Evolutionary conservation across 495 filamentous ascomycete species (phyloP).

Genomic region (Aspergillus incahuasiensis): DNA sequence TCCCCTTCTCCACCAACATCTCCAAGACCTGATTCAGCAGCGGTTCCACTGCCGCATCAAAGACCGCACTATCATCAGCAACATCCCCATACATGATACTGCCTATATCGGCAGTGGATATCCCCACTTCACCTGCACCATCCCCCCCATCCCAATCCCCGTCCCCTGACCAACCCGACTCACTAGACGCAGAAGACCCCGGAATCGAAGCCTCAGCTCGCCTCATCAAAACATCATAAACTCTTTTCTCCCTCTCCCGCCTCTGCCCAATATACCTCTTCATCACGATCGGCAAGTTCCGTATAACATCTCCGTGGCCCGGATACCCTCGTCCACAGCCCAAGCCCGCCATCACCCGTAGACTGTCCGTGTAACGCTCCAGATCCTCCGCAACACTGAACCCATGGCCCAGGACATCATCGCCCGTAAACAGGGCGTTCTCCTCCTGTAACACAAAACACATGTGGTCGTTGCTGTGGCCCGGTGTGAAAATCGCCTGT

Average conservation of each 20-base stretch:
- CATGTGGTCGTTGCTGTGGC: slow-evolving; percentile 43
- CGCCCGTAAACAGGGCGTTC: slow-evolving; percentile 78
- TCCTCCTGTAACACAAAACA: slow-evolving; percentile 51
- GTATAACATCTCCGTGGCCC: slow-evolving; percentile 7
- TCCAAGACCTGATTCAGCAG: neutral
- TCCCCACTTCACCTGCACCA: neutral
- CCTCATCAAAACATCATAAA: neutral
- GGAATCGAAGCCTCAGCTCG: too few species aligned
- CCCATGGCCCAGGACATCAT: slow-evolving; percentile 54
- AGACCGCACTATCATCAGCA: neutral
- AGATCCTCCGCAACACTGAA: slow-evolving; percentile 1
- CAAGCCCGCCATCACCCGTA: neutral
- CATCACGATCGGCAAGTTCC: neutral
- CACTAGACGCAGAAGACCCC: too few species aligned
- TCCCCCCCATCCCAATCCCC: neutral
- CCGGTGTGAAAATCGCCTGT: slow-evolving; percentile 35
- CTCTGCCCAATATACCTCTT: neutral
- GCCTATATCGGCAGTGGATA: neutral
- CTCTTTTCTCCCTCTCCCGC: neutral
- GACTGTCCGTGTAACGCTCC: slow-evolving; percentile 3
- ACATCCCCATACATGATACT: neutral
- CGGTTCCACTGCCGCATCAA: neutral
- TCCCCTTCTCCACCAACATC: neutral
- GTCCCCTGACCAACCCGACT: too few species aligned
- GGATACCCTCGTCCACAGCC: slow-evolving; percentile 1